These are phyloP conservation scores for Cladosporium sp. DNA, from an alignment of 2,329 filamentous ascomycete genomes.

Conservation along the genomic window DNA sequence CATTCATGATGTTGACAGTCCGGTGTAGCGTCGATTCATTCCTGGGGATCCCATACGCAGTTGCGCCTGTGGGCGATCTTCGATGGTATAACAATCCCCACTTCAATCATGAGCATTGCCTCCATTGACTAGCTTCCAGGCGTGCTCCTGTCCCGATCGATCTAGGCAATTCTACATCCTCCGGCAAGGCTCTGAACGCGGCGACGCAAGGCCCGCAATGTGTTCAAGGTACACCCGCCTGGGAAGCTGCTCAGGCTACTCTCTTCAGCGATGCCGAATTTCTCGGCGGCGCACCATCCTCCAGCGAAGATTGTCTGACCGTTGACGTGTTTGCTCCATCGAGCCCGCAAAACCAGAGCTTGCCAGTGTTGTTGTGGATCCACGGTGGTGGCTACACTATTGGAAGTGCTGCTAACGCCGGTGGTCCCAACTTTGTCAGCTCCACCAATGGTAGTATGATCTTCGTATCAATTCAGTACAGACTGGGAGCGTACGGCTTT, in stretches of 20 bases:
- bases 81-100: conserved; percentile 32
- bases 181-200: conserved; percentile 29
- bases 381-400: conserved; percentile 41
- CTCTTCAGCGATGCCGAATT: not conserved
- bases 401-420: conserved; percentile 23
- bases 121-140: not conserved
- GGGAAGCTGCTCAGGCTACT: not conserved
- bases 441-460: conserved; percentile 37
- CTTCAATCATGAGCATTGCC: not conserved
- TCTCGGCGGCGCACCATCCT: not conserved
- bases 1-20: not conserved
- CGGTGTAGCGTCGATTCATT: not conserved
- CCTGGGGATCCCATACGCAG: conserved; percentile 32
- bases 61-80: conserved; percentile 31
- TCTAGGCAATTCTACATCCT: conserved; percentile 23
- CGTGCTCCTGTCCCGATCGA: conserved; percentile 31
- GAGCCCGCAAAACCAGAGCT: conserved; percentile 29
- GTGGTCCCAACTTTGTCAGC: conserved; percentile 27
- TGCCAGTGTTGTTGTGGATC: conserved; percentile 38
- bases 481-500: conserved; percentile 34
- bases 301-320: conserved; percentile 42
- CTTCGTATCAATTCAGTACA: conserved; percentile 36
- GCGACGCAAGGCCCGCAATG: conserved; percentile 31
- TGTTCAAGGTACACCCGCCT: conserved; percentile 28
- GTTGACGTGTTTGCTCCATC: conserved; percentile 43